phyloP scores from a whole-genome alignment of 306 rosid species.

The Vicia faba region DNA sequence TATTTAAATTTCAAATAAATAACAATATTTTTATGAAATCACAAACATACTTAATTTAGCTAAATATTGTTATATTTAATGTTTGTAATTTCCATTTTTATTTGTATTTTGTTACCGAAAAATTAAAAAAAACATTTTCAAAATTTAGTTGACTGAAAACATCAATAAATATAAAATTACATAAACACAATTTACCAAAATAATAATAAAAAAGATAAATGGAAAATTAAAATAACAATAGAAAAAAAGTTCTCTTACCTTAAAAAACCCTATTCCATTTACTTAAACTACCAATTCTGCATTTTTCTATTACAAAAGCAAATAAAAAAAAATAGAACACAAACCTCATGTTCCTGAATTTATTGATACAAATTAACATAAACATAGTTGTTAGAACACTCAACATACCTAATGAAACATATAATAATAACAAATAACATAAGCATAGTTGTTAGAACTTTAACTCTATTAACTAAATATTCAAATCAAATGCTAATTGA shows the following conservation, averaged over 20 bases:
- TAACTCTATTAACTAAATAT: conserved; percentile 30
- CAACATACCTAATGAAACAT: conserved; percentile 25
- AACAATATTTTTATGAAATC: too few relatives aligned
- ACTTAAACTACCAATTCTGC: conserved; percentile 6
- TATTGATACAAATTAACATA: conserved; percentile 37
- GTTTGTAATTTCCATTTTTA: too few relatives aligned
- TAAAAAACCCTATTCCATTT: neutral
- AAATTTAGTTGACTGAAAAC: conserved; percentile 9
- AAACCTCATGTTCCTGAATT: conserved; percentile 3
- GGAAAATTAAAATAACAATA: neutral
- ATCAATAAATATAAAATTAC: neutral
- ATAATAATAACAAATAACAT: conserved; percentile 8
- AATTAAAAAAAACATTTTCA: neutral
- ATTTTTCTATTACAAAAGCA: neutral
- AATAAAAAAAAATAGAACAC: neutral
- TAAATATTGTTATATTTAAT: too few relatives aligned
- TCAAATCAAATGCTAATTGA: conserved; percentile 24
- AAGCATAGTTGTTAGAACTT: conserved; percentile 38
- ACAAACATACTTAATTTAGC: too few relatives aligned
- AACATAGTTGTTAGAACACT: conserved; percentile 31
- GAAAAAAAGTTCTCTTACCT: neutral
- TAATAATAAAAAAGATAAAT: neutral
- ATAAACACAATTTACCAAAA: neutral
- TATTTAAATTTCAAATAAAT: neutral
- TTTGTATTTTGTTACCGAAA: neutral